Base-by-base conservation (phyloP, 129 eudicot genomes). In the Deinandra increscens region DNA sequence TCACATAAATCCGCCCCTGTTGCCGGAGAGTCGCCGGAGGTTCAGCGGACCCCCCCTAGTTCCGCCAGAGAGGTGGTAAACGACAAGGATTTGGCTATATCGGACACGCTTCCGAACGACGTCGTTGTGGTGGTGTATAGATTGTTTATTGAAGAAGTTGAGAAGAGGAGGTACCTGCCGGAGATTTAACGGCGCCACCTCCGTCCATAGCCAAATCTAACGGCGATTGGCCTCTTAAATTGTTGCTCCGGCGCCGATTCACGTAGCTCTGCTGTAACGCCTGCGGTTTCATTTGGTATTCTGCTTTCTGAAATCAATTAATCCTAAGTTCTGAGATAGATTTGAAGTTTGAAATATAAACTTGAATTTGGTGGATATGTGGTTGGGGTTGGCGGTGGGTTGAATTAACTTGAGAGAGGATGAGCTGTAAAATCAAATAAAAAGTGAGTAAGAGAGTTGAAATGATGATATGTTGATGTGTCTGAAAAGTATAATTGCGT, bases 221-320 rank as follows among this genome's bases (percentile, higher is more conserved):
- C 72, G 91, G 83, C 75, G 83, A 73, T 14, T 65, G 71, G 9
- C 69, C 70, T 43, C 96, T 71, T 75, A 92, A 88, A 66, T 87
- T 87, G 81, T 85, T 89, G 80, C 77, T 86, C 80, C 98, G 88
- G 68, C 64, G 70, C 9, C 95, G 96, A 66, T 69, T 83, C 14
- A 68, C 67, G 43, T 82, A 76, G 78, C 82, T 77, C 77, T 84
- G 96, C 79, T 88, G 96, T 79, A 89, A 78, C 78, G 89, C 84
- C 66, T 80, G 75, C 64, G 83, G 82, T 96, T 87, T 88, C 98
- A 93, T 91, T 68, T n/a, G n/a, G n/a, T n/a, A n/a, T n/a, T 62
- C 70, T 68, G 41, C 15, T 51, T 10, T 53, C 78, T 60, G 68
- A 50, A 62, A 51, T 53, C 19, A 20, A 69, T 4, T 37, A 22